phyloP scores from a whole-genome alignment of 169 alveolate species.

The Eimeria necatrix region DNA sequence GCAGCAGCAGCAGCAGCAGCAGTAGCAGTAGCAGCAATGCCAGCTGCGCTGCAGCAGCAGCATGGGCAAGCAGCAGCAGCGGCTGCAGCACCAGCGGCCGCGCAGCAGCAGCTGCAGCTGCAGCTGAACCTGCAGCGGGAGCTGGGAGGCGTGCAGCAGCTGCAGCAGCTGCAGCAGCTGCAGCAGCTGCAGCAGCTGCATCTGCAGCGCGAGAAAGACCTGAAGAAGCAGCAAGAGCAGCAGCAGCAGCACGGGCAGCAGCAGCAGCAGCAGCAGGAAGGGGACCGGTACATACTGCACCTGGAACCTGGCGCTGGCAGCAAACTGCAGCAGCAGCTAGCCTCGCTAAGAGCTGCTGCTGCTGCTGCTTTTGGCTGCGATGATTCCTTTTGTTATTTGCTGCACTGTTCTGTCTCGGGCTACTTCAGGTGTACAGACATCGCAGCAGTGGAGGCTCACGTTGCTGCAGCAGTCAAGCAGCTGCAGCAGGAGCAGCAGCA shows the following conservation, averaged over 20 bases:
- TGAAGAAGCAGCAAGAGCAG: neutral
- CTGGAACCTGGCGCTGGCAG: neutral
- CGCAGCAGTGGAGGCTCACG: neutral
- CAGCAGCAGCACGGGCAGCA: neutral
- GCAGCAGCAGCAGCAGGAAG: neutral
- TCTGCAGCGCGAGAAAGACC: neutral
- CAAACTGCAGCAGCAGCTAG: neutral
- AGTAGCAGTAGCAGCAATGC: neutral
- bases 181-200: neutral
- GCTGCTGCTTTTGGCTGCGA: slow-evolving; percentile 15
- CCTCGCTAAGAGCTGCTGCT: neutral
- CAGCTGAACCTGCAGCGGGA: neutral
- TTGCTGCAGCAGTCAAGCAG: neutral
- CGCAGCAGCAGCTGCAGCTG: neutral
- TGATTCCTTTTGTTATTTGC: neutral
- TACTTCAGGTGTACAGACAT: neutral
- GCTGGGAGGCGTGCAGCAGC: neutral
- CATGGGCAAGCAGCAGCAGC: neutral
- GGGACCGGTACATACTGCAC: neutral
- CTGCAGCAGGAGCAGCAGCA: neutral
- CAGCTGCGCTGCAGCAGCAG: neutral
- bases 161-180: neutral
- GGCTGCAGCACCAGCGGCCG: neutral
- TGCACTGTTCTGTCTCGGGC: slow-evolving; percentile 14
- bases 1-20: neutral